Conservation (phyloP, 352 stramenopile genomes). For the Aphanomyces euteiches region DNA sequence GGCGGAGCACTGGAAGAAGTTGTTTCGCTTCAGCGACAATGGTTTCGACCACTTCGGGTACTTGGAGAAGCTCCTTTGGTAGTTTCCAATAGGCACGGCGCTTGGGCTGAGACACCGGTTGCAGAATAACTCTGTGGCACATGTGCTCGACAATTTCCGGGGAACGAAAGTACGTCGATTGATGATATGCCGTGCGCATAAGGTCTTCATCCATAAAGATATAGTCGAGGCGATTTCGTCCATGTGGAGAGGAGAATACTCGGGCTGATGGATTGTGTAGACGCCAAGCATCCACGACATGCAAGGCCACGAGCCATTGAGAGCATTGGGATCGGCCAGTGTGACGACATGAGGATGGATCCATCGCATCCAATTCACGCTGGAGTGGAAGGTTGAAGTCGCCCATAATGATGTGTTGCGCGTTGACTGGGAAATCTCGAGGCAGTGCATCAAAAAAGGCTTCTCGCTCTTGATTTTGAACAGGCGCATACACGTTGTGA, state of each 20-base stretch:
- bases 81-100: background rate
- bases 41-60: background rate
- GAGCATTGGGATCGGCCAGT: background rate
- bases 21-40: background rate
- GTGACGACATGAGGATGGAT: background rate
- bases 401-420: conserved; percentile 23
- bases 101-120: background rate
- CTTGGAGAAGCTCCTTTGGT: background rate
- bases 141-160: background rate
- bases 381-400: conserved; percentile 27
- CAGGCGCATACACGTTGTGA: conserved; percentile 11
- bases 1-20: background rate
- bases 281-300: conserved; percentile 32
- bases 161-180: conserved; percentile 14
- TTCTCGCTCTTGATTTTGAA: background rate
- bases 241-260: conserved; percentile 25
- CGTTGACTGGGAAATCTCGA: background rate
- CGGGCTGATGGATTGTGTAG: conserved; percentile 22
- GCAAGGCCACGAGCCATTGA: background rate
- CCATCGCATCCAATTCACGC: background rate
- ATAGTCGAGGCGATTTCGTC: conserved; percentile 32
- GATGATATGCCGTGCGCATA: background rate
- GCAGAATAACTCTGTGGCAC: background rate
- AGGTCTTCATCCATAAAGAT: conserved; percentile 25
- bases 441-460: conserved; percentile 2